Base-by-base conservation (phyloP, 108 stramenopile genomes). In the Skeletonema menzelii region DNA sequence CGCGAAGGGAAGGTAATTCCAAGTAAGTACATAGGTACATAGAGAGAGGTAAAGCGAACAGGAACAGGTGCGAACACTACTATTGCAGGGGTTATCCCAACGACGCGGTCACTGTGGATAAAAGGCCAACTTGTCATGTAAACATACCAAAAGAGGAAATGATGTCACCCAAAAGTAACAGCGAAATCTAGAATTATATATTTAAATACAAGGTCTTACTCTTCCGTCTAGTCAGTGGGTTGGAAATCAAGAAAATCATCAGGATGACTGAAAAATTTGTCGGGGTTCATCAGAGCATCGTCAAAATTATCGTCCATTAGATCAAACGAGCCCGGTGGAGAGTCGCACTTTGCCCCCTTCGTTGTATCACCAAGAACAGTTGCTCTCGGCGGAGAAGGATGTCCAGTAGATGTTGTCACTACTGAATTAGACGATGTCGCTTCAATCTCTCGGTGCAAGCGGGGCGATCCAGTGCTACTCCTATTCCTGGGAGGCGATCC, bases 271-370 rank as follows among this genome's bases (percentile, higher is more conserved):
- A 78, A 78, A 28, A 78, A 71, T 24, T 47, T 62, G 11, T 63
- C 77, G 0, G 70, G 34, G 40, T 70, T 78, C 49, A 70, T 66
- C 62, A 78, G 71, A 59, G 60, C 77, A 20, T 78, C 77, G 55
- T 78, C 77, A 49, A 70, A 67, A 32, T 71, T 15, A 20, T 71
- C 70, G 32, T 65, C 63, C 77, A 78, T 70, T 55, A 78, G 66
- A 56, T 78, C 77, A 67, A 78, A 78, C 22, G 70, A 78, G 37
- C 70, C 63, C n/a, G 56, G 27, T 14, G 71, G 63, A n/a, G 62
- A 32, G 15, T 53, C 62, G 26, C 56, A 59, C 10, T 65, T 65
- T 35, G 60, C 56, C 26, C 22, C 24, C 49, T 53, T 53, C 49
- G 10, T 7, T 5, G 49, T 53, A 22, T 53, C 22, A 53, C 8